Conservation (phyloP, 192 early-diverging fungal genomes). For the Kappamyces sp. region DNA sequence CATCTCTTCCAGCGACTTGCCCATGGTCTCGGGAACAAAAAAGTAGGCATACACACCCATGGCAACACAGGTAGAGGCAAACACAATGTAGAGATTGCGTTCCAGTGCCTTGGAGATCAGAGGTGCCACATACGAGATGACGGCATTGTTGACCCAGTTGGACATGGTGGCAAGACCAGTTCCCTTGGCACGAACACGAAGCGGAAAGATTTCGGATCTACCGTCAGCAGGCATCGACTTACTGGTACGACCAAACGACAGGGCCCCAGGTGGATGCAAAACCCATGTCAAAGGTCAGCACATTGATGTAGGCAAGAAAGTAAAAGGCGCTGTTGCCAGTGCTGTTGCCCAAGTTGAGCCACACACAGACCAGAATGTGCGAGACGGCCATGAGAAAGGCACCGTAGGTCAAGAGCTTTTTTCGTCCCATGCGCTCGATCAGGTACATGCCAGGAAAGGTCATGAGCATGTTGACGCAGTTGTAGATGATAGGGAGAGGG, state of each 20-base stretch:
- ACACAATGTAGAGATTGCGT: slow-evolving; percentile 45
- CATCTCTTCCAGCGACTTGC: slow-evolving; percentile 79
- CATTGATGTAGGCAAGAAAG: slow-evolving; percentile 48
- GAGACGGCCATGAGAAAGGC: slow-evolving; percentile 62
- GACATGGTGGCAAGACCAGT: slow-evolving; percentile 58
- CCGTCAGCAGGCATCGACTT: too few relatives aligned
- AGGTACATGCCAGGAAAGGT: slow-evolving; percentile 87
- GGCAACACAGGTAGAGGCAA: slow-evolving; percentile 35
- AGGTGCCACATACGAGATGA: slow-evolving; percentile 52
- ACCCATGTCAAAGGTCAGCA: slow-evolving; percentile 61
- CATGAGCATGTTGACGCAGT: slow-evolving; percentile 74
- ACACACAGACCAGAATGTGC: slow-evolving; percentile 55
- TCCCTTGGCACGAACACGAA: slow-evolving; percentile 58
- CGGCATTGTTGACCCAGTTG: slow-evolving; percentile 63
- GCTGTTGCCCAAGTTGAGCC: slow-evolving; percentile 39
- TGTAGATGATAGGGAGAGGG: slow-evolving; percentile 50
- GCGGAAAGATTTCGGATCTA: slow-evolving; percentile 67
- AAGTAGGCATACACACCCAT: slow-evolving; percentile 54
- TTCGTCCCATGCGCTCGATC: slow-evolving; percentile 80
- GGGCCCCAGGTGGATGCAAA: slow-evolving; percentile 75
- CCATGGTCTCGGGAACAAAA: slow-evolving; percentile 80
- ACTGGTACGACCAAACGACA: slow-evolving; percentile 63
- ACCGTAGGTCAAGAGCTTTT: slow-evolving; percentile 70
- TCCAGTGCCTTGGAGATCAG: slow-evolving; percentile 45
- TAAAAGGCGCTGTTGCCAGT: slow-evolving; percentile 18